Evolutionary conservation across 1,284 basidiomycete genomes (phyloP).

Genomic region (Xerocomus nothofagi): DNA sequence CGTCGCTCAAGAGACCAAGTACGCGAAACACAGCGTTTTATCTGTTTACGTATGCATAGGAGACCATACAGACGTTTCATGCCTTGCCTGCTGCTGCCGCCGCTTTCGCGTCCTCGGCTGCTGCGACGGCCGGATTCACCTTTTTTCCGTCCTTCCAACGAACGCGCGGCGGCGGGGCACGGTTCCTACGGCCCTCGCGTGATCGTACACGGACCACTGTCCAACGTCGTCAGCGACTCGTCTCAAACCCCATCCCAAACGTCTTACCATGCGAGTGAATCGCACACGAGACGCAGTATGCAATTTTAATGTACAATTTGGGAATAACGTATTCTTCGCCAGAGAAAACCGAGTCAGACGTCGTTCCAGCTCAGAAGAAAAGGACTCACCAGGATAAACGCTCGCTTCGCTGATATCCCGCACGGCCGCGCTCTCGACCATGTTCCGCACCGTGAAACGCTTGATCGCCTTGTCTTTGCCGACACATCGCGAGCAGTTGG

Average conservation of each 20-base stretch:
- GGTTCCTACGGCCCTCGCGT: conserved; percentile 91
- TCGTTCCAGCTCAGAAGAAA: no score
- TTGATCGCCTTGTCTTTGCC: conserved; percentile 99
- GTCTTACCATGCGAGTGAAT: conserved; percentile 95
- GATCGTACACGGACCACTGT: conserved; percentile 94
- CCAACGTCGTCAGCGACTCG: background rate
- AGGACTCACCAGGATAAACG: conserved; percentile 91
- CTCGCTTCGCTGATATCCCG: conserved; percentile 97
- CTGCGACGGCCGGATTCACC: conserved; percentile 82
- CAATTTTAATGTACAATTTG: conserved; percentile 99
- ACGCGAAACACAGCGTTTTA: conserved; percentile 9
- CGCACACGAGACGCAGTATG: conserved; percentile 98
- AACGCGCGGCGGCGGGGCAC: conserved; percentile 92
- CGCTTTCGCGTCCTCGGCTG: conserved; percentile 64
- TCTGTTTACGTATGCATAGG: background rate
- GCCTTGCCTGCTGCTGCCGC: conserved; percentile 45
- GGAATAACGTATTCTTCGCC: conserved; percentile 97
- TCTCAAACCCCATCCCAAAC: no score
- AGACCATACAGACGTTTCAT: conserved; percentile 35
- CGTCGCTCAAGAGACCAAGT: no score
- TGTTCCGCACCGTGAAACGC: conserved; percentile 99
- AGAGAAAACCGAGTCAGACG: conserved; percentile 42
- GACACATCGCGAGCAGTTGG: conserved; percentile 95
- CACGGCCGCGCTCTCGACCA: conserved; percentile 98
- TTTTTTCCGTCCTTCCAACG: conserved; percentile 99